Evolutionary conservation across 140 eudicot genomes (phyloP).

Genomic region (Bidens hawaiensis): DNA sequence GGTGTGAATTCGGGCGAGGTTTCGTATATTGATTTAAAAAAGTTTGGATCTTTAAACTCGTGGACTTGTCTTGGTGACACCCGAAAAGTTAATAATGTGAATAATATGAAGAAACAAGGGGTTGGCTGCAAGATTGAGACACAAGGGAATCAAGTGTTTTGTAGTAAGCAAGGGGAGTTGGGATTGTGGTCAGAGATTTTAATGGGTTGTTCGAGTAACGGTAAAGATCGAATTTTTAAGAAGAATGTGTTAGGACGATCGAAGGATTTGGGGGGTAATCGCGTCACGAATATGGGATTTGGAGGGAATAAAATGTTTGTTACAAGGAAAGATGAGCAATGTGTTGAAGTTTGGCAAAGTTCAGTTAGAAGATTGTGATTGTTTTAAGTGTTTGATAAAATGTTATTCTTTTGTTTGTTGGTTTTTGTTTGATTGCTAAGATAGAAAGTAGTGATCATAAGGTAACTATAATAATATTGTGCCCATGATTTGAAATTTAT

Average conservation of each 20-base stretch:
- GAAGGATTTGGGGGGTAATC: conserved; percentile 59
- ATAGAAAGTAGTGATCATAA: conserved; percentile 9
- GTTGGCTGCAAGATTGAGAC: conserved; percentile 59
- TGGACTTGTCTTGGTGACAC: conserved; percentile 77
- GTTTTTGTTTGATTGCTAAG: conserved; percentile 6
- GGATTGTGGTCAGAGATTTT: conserved; percentile 83
- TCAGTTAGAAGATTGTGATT: conserved; percentile 47
- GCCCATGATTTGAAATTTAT: too few relatives aligned
- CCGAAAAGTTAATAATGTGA: conserved; percentile 41
- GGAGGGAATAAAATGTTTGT: conserved; percentile 94
- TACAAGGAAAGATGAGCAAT: conserved; percentile 78
- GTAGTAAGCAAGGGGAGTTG: conserved; percentile 63
- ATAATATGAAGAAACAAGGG: conserved; percentile 92
- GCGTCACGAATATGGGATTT: conserved; percentile 52
- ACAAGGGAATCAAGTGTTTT: conserved; percentile 72
- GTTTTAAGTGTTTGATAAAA: background rate
- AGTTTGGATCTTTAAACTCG: conserved; percentile 40
- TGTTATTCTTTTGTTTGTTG: conserved; percentile 22
- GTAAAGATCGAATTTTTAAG: conserved; percentile 55
- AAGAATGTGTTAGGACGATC: conserved; percentile 68
- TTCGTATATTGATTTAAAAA: conserved; percentile 65
- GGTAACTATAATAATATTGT: background rate
- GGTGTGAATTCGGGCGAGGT: conserved; percentile 86
- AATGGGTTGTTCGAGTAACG: conserved; percentile 31
- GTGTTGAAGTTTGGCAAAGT: conserved; percentile 89